Conservation (phyloP, 2,329 filamentous ascomycete genomes). For the Arthrobotrys conoides region DNA sequence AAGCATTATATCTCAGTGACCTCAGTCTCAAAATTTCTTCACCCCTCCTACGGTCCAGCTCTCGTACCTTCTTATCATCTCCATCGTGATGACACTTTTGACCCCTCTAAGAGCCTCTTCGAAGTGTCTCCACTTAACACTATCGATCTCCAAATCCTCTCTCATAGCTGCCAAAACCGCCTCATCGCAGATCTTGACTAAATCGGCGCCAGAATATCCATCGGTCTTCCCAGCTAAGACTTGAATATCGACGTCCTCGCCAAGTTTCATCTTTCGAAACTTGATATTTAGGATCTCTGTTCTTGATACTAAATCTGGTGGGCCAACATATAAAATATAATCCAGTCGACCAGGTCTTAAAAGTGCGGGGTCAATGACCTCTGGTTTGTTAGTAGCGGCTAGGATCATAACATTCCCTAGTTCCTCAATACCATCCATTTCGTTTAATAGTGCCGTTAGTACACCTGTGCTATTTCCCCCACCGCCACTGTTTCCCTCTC, state of each 20-base stretch:
- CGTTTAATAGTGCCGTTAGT: constrained; percentile 76
- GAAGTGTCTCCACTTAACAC: constrained; percentile 62
- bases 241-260: constrained; percentile 71
- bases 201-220: constrained; percentile 77
- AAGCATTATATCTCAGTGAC: not conserved
- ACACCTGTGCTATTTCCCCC: constrained; percentile 70
- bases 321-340: constrained; percentile 76
- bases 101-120: constrained; percentile 65
- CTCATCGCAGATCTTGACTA: constrained; percentile 73
- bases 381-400: constrained; percentile 77
- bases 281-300: constrained; percentile 75
- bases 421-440: constrained; percentile 79
- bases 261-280: constrained; percentile 70
- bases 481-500: constrained; percentile 58
- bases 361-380: constrained; percentile 75
- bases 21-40: constrained; percentile 60
- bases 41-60: constrained; percentile 66
- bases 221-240: constrained; percentile 71
- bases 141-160: constrained; percentile 60
- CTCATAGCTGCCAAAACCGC: constrained; percentile 70
- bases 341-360: constrained; percentile 77
- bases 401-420: constrained; percentile 76
- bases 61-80: constrained; percentile 70
- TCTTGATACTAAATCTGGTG: constrained; percentile 73
- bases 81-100: constrained; percentile 70